Base-by-base conservation (phyloP, 2,329 filamentous ascomycete genomes). In the Fusarium longipes region DNA sequence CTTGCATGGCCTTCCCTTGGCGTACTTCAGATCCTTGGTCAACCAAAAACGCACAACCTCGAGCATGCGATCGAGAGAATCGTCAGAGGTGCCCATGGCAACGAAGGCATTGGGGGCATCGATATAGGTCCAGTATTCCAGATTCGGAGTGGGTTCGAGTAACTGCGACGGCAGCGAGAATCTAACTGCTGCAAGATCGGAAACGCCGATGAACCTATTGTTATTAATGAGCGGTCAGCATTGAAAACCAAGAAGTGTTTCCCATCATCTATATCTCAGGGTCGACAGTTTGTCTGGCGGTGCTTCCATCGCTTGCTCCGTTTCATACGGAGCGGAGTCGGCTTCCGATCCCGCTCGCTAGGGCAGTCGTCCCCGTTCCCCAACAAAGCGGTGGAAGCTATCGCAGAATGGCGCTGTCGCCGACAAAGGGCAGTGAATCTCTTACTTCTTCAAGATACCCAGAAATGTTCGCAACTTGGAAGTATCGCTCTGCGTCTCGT, bases 71-170 rank as follows among this genome's bases (percentile, higher is more conserved):
- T 96, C 95, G 55, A 98, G 83, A 12, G 91, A 87, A 72, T 98
- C 93, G 72, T 98, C 92, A 18, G 95, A 96, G 73, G 95, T 95
- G 73, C 95, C 96, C 73, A 91, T 91, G 43, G 86, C 87, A 68
- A 88, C 82, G 68, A 99, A 97, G 45, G 94, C 93, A 79, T 97
- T 96, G 22, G 95, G 95, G 72, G 93, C 88, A 80, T 99, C 96
- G 77, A 99, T 85, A 76, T 99, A 99, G 75, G 96, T 96, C 96
- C 96, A 99, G 82, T 98, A 99, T 82, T 99, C 96, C 77, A 99
- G 84, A 78, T 99, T 99, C 51, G 96, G 96, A 6, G 93, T 96
- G 33, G 96, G 96, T 79, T 99, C 96, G 75, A 99, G 87, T 40
- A 99, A 89, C 80, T 98, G 95, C 49, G 96, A 93, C 22, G 96